phyloP scores from a whole-genome alignment of 768 basidiomycete species.

The Lactarius sp. region DNA sequence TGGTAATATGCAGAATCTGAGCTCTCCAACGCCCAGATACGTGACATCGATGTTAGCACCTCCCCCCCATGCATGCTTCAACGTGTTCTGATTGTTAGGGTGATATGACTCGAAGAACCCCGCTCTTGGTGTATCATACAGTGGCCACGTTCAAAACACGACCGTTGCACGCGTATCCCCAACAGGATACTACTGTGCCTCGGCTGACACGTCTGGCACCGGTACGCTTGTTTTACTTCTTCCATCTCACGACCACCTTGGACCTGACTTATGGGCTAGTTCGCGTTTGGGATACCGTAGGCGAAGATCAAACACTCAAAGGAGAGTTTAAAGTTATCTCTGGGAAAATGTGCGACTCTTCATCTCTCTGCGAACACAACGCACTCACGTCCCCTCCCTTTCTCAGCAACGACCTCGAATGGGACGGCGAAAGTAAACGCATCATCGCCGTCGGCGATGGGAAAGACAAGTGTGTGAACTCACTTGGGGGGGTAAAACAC shows the following conservation, averaged over 20 bases:
- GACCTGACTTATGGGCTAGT: constrained; percentile 40
- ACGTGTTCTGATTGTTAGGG: constrained; percentile 13
- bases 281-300: constrained; percentile 89
- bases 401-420: constrained; percentile 82
- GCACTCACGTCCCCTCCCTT: not conserved
- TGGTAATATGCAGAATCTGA: not conserved
- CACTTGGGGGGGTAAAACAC: too few species aligned
- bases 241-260: not conserved
- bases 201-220: constrained; percentile 75
- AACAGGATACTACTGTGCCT: constrained; percentile 93
- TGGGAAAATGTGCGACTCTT: constrained; percentile 56
- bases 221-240: constrained; percentile 43
- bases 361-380: not conserved
- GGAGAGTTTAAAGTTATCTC: constrained; percentile 72
- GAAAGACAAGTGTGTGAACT: constrained; percentile 61
- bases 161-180: constrained; percentile 91
- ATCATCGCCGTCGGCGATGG: constrained; percentile 94
- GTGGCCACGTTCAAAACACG: constrained; percentile 76
- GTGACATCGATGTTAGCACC: constrained; percentile 23
- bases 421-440: constrained; percentile 97
- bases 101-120: constrained; percentile 49
- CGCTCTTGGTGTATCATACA: constrained; percentile 56
- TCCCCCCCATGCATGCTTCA: constrained; percentile 5
- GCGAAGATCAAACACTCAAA: constrained; percentile 78
- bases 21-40: constrained; percentile 15